A percentile compares a stretch with the other conserved stretches of the same genome.
Evolutionary conservation across 495 filamentous ascomycete genomes (phyloP).

Genomic region (Podospora pseudoanserina): DNA sequence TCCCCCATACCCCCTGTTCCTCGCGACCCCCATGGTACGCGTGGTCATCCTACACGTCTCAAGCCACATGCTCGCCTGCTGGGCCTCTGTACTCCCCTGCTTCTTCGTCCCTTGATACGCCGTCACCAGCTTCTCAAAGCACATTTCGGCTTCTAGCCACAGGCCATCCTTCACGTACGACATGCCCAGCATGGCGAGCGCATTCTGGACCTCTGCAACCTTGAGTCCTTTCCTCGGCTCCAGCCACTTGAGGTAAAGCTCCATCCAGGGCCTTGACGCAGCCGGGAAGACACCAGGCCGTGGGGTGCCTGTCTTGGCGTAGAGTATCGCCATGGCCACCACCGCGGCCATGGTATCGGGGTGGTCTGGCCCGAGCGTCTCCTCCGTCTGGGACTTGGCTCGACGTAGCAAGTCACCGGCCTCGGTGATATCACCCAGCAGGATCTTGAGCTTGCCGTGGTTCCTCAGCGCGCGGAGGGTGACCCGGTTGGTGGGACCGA

Average conservation of each 20-base stretch:
- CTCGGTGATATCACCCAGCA: neutral
- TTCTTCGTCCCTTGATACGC: slow-evolving; percentile 1
- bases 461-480: neutral
- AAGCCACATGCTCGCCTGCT: neutral
- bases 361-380: neutral
- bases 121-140: neutral
- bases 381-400: neutral
- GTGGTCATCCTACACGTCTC: neutral
- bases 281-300: neutral
- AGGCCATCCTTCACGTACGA: neutral
- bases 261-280: neutral
- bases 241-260: neutral
- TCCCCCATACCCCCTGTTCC: neutral
- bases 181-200: slow-evolving; percentile 1
- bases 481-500: neutral
- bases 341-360: neutral
- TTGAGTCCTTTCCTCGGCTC: neutral
- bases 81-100: neutral
- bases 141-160: neutral
- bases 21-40: neutral
- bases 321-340: neutral
- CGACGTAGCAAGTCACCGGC: neutral
- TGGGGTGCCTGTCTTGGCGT: neutral
- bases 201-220: neutral
- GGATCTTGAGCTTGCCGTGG: neutral